A percentile compares a stretch with the other conserved stretches of the same genome.
phyloP scores from a whole-genome alignment of 768 basidiomycete species.

The Tulasnella sp. region DNA sequence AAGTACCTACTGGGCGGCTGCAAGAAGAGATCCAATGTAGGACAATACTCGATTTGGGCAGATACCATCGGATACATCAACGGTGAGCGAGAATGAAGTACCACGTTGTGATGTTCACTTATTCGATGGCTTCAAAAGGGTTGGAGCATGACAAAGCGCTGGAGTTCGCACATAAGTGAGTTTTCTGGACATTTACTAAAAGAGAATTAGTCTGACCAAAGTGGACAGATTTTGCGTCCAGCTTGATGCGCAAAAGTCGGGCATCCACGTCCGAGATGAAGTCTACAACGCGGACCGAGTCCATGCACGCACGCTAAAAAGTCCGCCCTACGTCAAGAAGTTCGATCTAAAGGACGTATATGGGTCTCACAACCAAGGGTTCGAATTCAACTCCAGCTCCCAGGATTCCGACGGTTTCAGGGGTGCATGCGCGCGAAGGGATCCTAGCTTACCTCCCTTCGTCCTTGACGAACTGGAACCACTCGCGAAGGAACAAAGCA shows the following conservation, averaged over 20 bases:
- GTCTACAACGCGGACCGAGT: conserved; percentile 25
- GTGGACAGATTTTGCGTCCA: conserved; percentile 36
- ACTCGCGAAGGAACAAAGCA: conserved; percentile 13
- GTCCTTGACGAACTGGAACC: conserved; percentile 19
- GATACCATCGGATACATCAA: conserved; percentile 39
- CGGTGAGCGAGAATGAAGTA: conserved; percentile 24
- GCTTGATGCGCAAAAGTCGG: conserved; percentile 51
- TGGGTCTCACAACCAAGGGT: too few species aligned
- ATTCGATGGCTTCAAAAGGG: neutral
- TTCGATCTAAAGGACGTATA: too few species aligned
- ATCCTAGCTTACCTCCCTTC: conserved; percentile 20
- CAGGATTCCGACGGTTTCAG: conserved; percentile 16
- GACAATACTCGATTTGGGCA: conserved; percentile 40
- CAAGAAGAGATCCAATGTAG: conserved; percentile 34
- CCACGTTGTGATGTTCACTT: too few species aligned
- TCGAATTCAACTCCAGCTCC: conserved; percentile 27
- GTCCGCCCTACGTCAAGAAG: conserved; percentile 13
- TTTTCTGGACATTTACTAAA: conserved; percentile 18
- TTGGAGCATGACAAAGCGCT: conserved; percentile 39
- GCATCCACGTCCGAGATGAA: conserved; percentile 31
- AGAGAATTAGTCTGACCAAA: neutral
- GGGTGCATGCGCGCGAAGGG: conserved; percentile 9
- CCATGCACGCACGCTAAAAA: conserved; percentile 13
- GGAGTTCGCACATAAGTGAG: conserved; percentile 43
- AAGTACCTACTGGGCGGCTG: conserved; percentile 39